phyloP scores from a whole-genome alignment of 2,329 filamentous ascomycete genomes.

The Cercospora sp. region DNA sequence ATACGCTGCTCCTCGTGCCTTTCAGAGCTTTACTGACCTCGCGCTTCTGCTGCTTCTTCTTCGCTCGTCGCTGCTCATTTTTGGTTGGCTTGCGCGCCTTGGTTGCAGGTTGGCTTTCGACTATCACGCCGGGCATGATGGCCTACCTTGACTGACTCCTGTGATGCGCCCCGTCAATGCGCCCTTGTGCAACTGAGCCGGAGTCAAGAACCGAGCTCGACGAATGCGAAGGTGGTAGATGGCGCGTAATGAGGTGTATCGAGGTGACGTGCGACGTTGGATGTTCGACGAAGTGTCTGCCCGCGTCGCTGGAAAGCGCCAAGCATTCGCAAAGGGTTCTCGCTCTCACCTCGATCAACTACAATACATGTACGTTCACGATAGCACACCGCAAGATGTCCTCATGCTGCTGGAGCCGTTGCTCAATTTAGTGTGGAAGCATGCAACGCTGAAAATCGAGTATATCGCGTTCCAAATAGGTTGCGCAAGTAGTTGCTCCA shows the following conservation, averaged over 20 bases:
- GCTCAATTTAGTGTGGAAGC: background rate
- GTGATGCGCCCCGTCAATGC: conserved; percentile 5
- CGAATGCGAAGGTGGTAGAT: background rate
- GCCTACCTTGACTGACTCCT: conserved; percentile 28
- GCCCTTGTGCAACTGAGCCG: background rate
- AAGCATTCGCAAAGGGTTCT: conserved; percentile 4
- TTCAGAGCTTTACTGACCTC: conserved; percentile 35
- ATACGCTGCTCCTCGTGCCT: background rate
- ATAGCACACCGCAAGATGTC: background rate
- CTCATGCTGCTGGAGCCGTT: background rate
- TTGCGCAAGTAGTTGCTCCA: background rate
- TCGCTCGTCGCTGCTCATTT: conserved; percentile 88
- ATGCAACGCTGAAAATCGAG: background rate
- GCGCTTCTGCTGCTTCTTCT: conserved; percentile 91
- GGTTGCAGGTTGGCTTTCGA: conserved; percentile 32
- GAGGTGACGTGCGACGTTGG: background rate
- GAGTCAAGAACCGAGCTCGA: background rate
- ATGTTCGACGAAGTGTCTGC: background rate
- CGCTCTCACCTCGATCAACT: background rate
- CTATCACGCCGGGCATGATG: conserved; percentile 41
- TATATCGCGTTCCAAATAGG: background rate
- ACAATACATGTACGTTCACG: background rate
- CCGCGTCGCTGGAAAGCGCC: background rate
- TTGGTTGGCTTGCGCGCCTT: conserved; percentile 73
- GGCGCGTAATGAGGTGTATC: background rate